These are phyloP conservation scores for Carex littledalei DNA, from an alignment of 176 grass and related monocot genomes.

Conservation along the genomic window DNA sequence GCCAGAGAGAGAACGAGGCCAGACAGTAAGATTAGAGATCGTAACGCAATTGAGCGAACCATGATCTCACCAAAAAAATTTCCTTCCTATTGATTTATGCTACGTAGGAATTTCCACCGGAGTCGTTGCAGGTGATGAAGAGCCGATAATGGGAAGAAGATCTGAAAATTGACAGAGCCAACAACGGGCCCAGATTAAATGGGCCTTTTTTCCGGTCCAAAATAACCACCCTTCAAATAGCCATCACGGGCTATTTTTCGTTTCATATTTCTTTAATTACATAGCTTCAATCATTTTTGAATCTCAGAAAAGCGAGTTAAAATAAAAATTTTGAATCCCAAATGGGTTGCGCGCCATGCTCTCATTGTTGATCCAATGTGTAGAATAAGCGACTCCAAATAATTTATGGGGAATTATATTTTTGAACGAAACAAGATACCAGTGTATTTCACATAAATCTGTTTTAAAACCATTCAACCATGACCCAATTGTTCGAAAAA, in stretches of 20 bases:
- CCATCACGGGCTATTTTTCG: background rate
- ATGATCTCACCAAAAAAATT: background rate
- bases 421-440: background rate
- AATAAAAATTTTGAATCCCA: background rate
- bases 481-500: background rate
- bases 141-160: background rate
- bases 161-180: background rate
- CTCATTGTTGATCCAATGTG: too few species aligned
- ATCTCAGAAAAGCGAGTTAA: background rate
- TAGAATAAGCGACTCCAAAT: too few species aligned
- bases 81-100: background rate
- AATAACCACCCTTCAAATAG: background rate
- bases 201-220: background rate
- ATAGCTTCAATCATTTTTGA: background rate
- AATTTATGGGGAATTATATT: too few species aligned
- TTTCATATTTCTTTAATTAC: background rate
- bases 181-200: background rate
- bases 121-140: background rate
- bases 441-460: background rate
- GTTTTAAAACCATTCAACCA: background rate
- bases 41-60: constrained; percentile 5
- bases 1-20: background rate
- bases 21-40: background rate
- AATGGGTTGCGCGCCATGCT: background rate
- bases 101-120: background rate